Evolutionary conservation across 2,329 filamentous ascomycete species (phyloP).

Genomic region (Monosporascus sp.): DNA sequence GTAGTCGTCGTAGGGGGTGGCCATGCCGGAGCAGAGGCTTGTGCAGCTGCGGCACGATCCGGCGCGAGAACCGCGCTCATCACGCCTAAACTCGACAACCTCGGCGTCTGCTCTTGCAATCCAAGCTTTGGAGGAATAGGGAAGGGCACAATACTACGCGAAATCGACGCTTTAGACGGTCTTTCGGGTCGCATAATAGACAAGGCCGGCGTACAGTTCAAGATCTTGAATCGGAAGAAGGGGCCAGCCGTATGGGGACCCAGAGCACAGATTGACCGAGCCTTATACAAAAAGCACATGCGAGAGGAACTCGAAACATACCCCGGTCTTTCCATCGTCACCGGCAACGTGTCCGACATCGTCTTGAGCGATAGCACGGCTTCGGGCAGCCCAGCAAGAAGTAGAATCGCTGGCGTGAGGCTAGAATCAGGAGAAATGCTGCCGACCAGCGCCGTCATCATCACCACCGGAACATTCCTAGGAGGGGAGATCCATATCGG

Average conservation of each 20-base stretch:
- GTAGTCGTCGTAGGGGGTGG: slow-evolving; percentile 94
- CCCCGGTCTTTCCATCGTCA: slow-evolving; percentile 71
- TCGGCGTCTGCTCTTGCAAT: slow-evolving; percentile 95
- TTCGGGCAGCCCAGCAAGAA: slow-evolving; percentile 42
- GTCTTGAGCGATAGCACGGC: slow-evolving; percentile 60
- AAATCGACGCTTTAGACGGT: slow-evolving; percentile 92
- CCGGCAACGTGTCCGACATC: slow-evolving; percentile 89
- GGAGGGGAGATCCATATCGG: slow-evolving; percentile 97
- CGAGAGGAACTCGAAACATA: slow-evolving; percentile 75
- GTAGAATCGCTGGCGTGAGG: slow-evolving; percentile 76
- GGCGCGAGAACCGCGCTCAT: slow-evolving; percentile 86
- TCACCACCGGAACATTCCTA: slow-evolving; percentile 94
- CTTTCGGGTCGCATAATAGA: slow-evolving; percentile 85
- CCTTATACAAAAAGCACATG: slow-evolving; percentile 88
- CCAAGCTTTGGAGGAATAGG: slow-evolving; percentile 98
- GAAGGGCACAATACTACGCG: slow-evolving; percentile 91
- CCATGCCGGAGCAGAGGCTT: slow-evolving; percentile 92
- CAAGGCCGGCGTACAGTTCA: slow-evolving; percentile 91
- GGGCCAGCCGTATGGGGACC: slow-evolving; percentile 97
- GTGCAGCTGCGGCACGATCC: slow-evolving; percentile 79
- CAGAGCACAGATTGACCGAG: slow-evolving; percentile 89
- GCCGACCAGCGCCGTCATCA: slow-evolving; percentile 74
- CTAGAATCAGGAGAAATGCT: slow-evolving; percentile 85
- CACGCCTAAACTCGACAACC: slow-evolving; percentile 81
- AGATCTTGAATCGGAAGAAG: slow-evolving; percentile 80